These are phyloP conservation scores for Geranomyces variabilis DNA, from an alignment of 192 early-diverging fungal species.

Conservation along the genomic window DNA sequence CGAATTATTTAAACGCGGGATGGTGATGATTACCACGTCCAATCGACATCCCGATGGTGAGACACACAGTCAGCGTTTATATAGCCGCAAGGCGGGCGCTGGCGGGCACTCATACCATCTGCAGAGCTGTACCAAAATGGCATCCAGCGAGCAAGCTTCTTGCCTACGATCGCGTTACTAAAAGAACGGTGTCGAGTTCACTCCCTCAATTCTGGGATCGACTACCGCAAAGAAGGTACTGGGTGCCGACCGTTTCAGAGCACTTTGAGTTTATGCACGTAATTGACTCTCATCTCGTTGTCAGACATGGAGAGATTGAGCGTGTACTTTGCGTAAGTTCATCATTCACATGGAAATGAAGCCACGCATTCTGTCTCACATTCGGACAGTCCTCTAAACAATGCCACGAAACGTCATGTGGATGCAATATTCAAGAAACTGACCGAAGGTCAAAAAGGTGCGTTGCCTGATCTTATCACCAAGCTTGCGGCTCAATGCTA, in stretches of 20 bases:
- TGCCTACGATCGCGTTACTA: slow-evolving; percentile 88
- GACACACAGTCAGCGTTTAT: neutral
- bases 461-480: neutral
- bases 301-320: slow-evolving; percentile 20
- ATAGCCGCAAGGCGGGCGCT: no score
- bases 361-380: no score
- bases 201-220: slow-evolving; percentile 84
- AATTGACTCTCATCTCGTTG: neutral
- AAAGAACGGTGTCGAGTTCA: slow-evolving; percentile 81
- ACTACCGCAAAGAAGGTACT: slow-evolving; percentile 76
- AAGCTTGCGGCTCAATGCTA: neutral
- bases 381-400: slow-evolving; percentile 56
- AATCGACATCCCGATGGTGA: slow-evolving; percentile 86
- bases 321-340: slow-evolving; percentile 23
- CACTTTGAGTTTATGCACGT: neutral
- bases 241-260: neutral
- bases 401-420: slow-evolving; percentile 49
- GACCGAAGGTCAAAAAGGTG: slow-evolving; percentile 32
- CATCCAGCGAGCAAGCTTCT: slow-evolving; percentile 88
- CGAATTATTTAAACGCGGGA: slow-evolving; percentile 80
- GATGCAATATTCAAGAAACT: slow-evolving; percentile 50
- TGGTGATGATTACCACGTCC: slow-evolving; percentile 90
- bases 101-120: neutral
- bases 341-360: neutral
- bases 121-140: slow-evolving; percentile 90